Evolutionary conservation across 164 flowering plant genomes (phyloP).

Genomic region (Platanus orientalis): DNA sequence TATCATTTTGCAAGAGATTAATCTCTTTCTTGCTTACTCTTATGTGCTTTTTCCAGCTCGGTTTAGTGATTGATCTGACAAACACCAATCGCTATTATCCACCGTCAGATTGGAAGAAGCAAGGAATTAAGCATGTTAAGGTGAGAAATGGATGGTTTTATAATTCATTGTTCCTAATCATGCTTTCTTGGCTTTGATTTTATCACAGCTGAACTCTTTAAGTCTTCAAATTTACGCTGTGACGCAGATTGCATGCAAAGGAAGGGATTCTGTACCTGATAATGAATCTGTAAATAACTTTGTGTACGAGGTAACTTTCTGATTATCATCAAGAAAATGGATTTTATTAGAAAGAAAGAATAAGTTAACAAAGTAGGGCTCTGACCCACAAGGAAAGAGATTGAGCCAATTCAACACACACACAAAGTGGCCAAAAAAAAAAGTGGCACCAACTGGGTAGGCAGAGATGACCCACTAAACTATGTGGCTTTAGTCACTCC

Average conservation of each 20-base stretch:
- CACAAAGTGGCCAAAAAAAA: too few relatives aligned
- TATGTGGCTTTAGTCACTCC: too few relatives aligned
- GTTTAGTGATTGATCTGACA: constrained; percentile 89
- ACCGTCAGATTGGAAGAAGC: constrained; percentile 60
- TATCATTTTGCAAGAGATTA: too few relatives aligned
- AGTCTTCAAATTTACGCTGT: constrained; percentile 11
- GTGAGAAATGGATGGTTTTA: constrained; percentile 29
- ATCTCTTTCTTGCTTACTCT: too few relatives aligned
- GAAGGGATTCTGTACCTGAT: constrained; percentile 87
- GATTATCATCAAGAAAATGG: neutral
- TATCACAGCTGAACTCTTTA: neutral
- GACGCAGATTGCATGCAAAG: constrained; percentile 72
- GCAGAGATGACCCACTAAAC: too few relatives aligned
- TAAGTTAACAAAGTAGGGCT: too few relatives aligned
- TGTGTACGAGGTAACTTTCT: constrained; percentile 64
- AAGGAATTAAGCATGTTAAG: constrained; percentile 92
- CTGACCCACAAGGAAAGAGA: too few relatives aligned
- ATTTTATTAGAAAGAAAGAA: too few relatives aligned
- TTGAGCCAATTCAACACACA: too few relatives aligned
- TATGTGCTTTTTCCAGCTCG: constrained; percentile 50
- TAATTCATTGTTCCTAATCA: neutral
- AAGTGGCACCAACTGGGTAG: too few relatives aligned
- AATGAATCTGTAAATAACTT: constrained; percentile 73
- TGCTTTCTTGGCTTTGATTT: neutral
- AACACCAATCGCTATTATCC: constrained; percentile 78